Conservation (phyloP, 2,329 filamentous ascomycete genomes). For the Xylariales sp. region DNA sequence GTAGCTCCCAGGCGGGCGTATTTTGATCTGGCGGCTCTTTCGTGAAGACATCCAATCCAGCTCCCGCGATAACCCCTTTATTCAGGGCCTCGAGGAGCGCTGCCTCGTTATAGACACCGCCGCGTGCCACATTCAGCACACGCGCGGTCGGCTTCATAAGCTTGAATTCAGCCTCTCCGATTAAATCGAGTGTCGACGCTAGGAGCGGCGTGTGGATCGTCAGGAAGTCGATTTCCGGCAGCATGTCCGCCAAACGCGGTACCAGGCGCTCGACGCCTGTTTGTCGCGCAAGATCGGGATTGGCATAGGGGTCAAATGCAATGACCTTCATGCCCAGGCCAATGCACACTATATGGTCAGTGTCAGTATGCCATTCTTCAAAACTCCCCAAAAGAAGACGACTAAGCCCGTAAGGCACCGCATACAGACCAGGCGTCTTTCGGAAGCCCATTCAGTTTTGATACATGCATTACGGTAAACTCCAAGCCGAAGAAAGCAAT, state of each 20-base stretch:
- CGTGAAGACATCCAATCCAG: constrained; percentile 84
- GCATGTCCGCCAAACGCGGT: constrained; percentile 67
- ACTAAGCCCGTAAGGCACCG: not conserved
- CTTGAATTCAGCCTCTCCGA: constrained; percentile 73
- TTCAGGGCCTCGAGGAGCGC: constrained; percentile 78
- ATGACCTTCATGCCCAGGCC: constrained; percentile 68
- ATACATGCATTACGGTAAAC: too few relatives aligned
- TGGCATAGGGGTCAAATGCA: constrained; percentile 82
- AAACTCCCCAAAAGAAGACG: not conserved
- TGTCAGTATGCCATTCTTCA: constrained; percentile 1
- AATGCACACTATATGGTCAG: constrained; percentile 33
- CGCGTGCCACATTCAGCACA: constrained; percentile 82
- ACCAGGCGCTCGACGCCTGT: constrained; percentile 72
- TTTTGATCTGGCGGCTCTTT: constrained; percentile 73
- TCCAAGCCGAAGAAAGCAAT: not conserved
- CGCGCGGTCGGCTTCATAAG: constrained; percentile 79
- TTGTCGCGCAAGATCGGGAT: constrained; percentile 74
- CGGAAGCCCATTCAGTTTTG: not conserved
- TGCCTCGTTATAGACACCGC: constrained; percentile 82
- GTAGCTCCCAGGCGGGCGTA: constrained; percentile 71
- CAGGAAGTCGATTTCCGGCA: constrained; percentile 78
- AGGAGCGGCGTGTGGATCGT: constrained; percentile 85
- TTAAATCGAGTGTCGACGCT: constrained; percentile 79
- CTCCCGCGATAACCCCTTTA: constrained; percentile 77
- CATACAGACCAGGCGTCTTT: not conserved